Evolutionary conservation across 2,329 filamentous ascomycete genomes (phyloP), one percentile per base, ranked within the genome.

Genomic region (Diaporthe ilicicola): DNA sequence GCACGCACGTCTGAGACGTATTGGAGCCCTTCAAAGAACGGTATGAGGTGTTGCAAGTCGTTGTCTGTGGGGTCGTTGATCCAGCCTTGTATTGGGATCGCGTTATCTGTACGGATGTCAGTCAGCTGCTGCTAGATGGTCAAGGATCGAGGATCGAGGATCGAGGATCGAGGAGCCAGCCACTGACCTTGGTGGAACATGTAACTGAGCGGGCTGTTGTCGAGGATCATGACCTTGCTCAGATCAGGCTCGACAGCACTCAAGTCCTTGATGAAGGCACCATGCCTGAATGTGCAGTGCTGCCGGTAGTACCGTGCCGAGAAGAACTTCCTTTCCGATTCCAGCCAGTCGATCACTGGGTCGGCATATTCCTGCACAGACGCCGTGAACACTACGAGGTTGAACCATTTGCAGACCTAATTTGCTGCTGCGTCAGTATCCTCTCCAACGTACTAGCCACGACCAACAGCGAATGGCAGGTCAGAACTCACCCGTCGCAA

Each of bases 361-460:
- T 99, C 96, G 70, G 96, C 96, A 78, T 99, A 99, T 81, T 99
- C 96, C 81, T 99, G 96, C 46, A 99, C 96, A 24, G 94, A 97
- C 3, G 96, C 96, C 12, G 96, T 99, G 81, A 99, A 99, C 56
- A 98, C 88, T 65, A 99, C 94, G 19, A 99, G 86, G 79, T 98
- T 98, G 84, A 97, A 99, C 96, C 96, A 99, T 84, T 97, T 97
- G 86, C 91, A 94, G 56, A 98, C 90, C 86, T 96, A 48, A 48
- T 34, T 3, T 32, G 19, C 34, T 32, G 19, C 34, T 22, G n/a
- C 37, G 56, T 61, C 22, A 68, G 56, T 67, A 27, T 67, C 46
- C 51, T 46, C 19, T 37, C n/a, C 17, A 27, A 27, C 22, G 24
- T 19, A 59, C 24, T 61, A 10, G 24, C n/a, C 34, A 29, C 34